Base-by-base conservation (phyloP, 2,329 filamentous ascomycete genomes). In the Fusarium nanum region DNA sequence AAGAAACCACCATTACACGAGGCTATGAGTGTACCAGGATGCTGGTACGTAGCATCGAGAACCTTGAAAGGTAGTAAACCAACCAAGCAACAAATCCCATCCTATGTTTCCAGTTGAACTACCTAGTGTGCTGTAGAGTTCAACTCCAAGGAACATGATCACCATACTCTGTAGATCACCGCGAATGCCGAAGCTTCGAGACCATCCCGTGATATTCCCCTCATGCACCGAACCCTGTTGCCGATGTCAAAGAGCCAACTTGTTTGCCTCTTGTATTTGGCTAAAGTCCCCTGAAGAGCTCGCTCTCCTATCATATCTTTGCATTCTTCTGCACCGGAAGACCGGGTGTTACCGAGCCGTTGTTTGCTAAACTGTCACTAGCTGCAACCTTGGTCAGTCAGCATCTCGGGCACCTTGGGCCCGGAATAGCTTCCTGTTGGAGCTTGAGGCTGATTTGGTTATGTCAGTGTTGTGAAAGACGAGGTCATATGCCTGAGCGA, bases 131-230 rank as follows among this genome's bases (percentile, higher is more conserved):
- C 34, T 14, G 49, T 25, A 49, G 62, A 61, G 44, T 46, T 34
- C 30, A 40, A 55, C 59, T 49, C 14, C 30, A 45, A 40, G 52
- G 18, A 18, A 45, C 25, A 50, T 25, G 56, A 44, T 49, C 48
- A 32, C 42, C 20, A 41, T 61, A 56, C 41, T 67, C 37, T 53
- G 66, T 47, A 68, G 64, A 68, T 68, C 65, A n/a, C 41, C 28
- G 22, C 41, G 44, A 50, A 27, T 55, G 30, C 54, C 64, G 49
- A 64, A 53, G 48, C 42, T 49, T 57, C 52, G 25, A 67, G 37
- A 70, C 57, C 56, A 64, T 68, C 67, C 67, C 67, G 63, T 70
- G 67, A 70, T 63, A 45, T 54, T 20, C 50, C 27, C 64, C 63
- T 68, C 67, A 67, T 71, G 67, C 58, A 47, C 52, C 45, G 49